These are phyloP conservation scores for Solanum neorickii DNA, from an alignment of 257 asterid genomes.

Conservation along the genomic window DNA sequence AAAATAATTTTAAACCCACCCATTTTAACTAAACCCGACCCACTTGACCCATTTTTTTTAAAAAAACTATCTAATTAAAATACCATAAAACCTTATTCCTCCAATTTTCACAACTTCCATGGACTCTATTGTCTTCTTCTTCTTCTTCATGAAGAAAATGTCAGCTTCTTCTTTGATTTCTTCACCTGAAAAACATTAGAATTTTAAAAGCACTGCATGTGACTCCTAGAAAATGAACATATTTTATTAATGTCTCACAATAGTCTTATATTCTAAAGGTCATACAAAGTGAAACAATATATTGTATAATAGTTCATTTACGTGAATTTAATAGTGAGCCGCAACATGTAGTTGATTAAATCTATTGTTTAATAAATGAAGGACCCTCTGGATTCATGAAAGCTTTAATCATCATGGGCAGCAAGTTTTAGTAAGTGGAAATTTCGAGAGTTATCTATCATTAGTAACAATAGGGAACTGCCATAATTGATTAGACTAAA, in stretches of 20 bases:
- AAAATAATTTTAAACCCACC: too few species aligned
- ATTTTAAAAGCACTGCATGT: not conserved
- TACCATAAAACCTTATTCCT: too few species aligned
- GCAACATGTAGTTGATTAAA: not conserved
- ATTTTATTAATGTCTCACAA: not conserved
- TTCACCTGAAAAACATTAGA: not conserved
- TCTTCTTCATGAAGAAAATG: too few species aligned
- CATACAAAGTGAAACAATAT: not conserved
- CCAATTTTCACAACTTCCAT: too few species aligned
- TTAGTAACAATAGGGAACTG: not conserved
- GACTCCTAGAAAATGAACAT: not conserved
- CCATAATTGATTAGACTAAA: not conserved
- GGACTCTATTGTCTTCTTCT: too few species aligned
- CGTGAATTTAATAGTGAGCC: not conserved
- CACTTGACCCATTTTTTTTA: too few species aligned
- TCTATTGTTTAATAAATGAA: not conserved
- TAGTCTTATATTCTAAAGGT: not conserved
- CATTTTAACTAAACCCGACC: too few species aligned
- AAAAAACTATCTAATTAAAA: too few species aligned
- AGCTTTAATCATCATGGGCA: not conserved
- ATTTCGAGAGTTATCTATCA: not conserved
- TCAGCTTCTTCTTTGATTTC: too few species aligned
- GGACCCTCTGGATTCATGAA: not conserved
- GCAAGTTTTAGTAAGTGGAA: not conserved
- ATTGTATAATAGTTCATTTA: not conserved